Base-by-base conservation (phyloP, 768 basidiomycete species). In the Lepiota venenata region DNA sequence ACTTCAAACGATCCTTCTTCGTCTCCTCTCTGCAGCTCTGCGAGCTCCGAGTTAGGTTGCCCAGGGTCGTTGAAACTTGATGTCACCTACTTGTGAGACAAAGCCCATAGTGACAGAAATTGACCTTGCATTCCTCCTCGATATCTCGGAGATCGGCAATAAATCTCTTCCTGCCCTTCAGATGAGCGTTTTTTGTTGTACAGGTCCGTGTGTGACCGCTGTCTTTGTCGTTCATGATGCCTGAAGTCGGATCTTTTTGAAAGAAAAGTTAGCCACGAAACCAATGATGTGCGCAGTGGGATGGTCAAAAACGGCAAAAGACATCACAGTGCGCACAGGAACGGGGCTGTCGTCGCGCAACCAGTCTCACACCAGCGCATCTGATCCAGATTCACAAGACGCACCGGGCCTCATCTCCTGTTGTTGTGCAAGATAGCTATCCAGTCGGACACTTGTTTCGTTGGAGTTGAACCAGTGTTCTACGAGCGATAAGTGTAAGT, bases 1-100 rank as follows among this genome's bases (percentile, higher is more conserved):
- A 84, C 69, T 49, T 83, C 76, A n/a, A 88, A 67, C n/a, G 78
- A 74, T 14, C 83, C 84, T 58, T 87, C 85, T 47, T 87, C 85
- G 22, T 86, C 84, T 22, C 84, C 84, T 21, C 73, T 42, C 25
- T 69, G 64, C n/a, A 84, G 62, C 47, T 66, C 85, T 88, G 12
- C 15, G 20, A 42, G 39, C n/a, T 50, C 56, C 41, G 14, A 21
- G 40, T n/a, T 29, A 14, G 6, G 22, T 16, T 32, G 11, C 37
- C 3, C 21, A 39, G 45, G 40, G 22, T 27, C 8, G n/a, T 50
- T 35, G 9, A 52, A 16, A 6, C 14, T 40, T 16, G 40, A 38
- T 15, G 36, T 18, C 16, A 67, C 74, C 39, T 57, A 82, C 83
- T 69, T 50, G 69, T 69, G 25, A 83, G 54, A 35, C 62, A 62